Evolutionary conservation across 2,329 filamentous ascomycete genomes (phyloP).

Genomic region (Stagonosporopsis vannaccii): DNA sequence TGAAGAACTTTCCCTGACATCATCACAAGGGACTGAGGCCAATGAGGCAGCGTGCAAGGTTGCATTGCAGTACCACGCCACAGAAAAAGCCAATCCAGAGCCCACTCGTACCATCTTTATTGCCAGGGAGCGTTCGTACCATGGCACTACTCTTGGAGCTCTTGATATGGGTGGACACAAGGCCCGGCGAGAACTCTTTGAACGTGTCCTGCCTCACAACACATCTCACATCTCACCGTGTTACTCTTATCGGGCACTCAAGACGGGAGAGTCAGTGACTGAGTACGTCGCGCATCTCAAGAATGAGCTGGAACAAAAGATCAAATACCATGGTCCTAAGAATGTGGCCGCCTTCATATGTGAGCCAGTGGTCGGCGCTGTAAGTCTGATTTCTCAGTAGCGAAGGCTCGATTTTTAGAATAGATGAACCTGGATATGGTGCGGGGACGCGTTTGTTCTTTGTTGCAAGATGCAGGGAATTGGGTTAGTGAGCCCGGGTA

Average conservation of each 20-base stretch:
- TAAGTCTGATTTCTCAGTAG: constrained; percentile 48
- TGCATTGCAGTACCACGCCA: constrained; percentile 68
- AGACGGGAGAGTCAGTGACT: constrained; percentile 60
- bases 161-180: constrained; percentile 70
- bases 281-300: constrained; percentile 68
- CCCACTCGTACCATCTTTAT: constrained; percentile 68
- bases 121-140: constrained; percentile 70
- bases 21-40: constrained; percentile 63
- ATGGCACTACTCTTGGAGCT: constrained; percentile 74
- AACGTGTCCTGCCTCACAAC: constrained; percentile 64
- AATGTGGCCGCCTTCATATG: constrained; percentile 76
- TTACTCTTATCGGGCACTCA: constrained; percentile 68
- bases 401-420: not conserved
- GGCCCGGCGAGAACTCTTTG: constrained; percentile 66
- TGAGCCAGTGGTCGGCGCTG: constrained; percentile 75
- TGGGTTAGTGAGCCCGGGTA: not conserved
- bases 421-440: not conserved
- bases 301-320: constrained; percentile 71
- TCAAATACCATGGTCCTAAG: constrained; percentile 66
- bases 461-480: too few species aligned
- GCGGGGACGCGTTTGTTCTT: too few species aligned
- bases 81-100: constrained; percentile 61
- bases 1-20: not conserved
- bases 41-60: constrained; percentile 74
- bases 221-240: constrained; percentile 71